Evolutionary conservation across 2,329 filamentous ascomycete genomes (phyloP), one percentile per base, ranked within the genome.

Genomic region (Fusarium devonianum): DNA sequence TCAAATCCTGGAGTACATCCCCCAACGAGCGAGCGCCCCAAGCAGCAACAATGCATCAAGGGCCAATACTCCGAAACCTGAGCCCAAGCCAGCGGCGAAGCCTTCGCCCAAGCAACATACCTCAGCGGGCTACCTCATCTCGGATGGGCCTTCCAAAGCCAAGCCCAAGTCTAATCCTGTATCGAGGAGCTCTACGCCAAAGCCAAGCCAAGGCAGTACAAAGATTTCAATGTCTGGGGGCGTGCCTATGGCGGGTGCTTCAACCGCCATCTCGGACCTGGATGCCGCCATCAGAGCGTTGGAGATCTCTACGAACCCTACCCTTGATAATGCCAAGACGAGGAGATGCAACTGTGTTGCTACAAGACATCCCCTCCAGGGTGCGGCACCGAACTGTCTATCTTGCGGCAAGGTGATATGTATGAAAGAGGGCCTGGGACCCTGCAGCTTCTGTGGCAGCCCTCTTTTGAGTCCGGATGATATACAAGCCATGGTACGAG

Each of bases 331-430:
- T 7, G 57, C 59, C 4, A 78, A 81, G 53, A 76, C 85, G 18
- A 82, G 88, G 6, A 85, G 85, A 46, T 99, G 94, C 72, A 89
- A 89, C 63, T 99, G 94, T 70, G 91, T 95, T 66, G 94, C 90
- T 0, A 86, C 89, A 0, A 84, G 90, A 2, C 94, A 99, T 70
- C 90, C 93, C 1, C 81, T 97, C 3, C 87, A 97, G 33, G 84
- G 84, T n/a, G 92, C 93, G 1, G 92, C 92, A 0, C 94, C 94
- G 1, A 99, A 97, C 69, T 99, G 94, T 68, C 75, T 95, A 12
- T 87, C 82, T 33, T 99, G 94, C 65, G 94, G 94, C 50, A 97
- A 97, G 70, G 91, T 99, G 10, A 87, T 97, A 44, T 99, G 94
- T 69, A 85, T 96, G 17, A 92, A 94, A 66, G 92, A 99, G 72